Percentiles rank a stretch among this genome's conserved stretches.
These are phyloP conservation scores for Trichoderma oligosporum DNA, from an alignment of 2,329 filamentous ascomycete species.

Conservation along the genomic window DNA sequence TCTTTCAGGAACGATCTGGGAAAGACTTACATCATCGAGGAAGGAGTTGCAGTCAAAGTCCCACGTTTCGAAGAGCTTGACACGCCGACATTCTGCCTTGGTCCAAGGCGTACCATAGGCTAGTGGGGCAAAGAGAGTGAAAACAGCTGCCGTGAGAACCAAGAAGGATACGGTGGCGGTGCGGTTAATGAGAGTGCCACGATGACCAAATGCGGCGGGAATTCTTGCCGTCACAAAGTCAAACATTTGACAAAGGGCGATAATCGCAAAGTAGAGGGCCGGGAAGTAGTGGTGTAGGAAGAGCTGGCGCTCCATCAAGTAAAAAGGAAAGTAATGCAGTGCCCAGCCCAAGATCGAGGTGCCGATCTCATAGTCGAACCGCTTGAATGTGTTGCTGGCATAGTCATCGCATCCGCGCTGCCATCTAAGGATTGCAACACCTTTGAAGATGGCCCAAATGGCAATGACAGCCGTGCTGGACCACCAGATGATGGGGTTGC, in stretches of 20 bases:
- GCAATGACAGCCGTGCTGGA: slow-evolving; percentile 73
- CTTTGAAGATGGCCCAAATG: slow-evolving; percentile 81
- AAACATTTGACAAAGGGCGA: slow-evolving; percentile 82
- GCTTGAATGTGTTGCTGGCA: slow-evolving; percentile 75
- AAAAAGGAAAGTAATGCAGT: slow-evolving; percentile 99
- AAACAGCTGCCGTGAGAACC: slow-evolving; percentile 68
- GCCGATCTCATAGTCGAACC: slow-evolving; percentile 96
- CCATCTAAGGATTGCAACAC: slow-evolving; percentile 82
- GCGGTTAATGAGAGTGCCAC: slow-evolving; percentile 67
- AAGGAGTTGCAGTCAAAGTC: slow-evolving; percentile 99
- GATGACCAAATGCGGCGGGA: slow-evolving; percentile 60
- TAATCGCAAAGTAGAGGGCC: slow-evolving; percentile 89
- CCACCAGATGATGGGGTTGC: slow-evolving; percentile 96
- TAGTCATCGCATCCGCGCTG: slow-evolving; percentile 92
- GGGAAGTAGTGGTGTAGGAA: slow-evolving; percentile 99
- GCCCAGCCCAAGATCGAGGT: slow-evolving; percentile 89
- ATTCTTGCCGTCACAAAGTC: slow-evolving; percentile 80
- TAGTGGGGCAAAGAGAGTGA: slow-evolving; percentile 81
- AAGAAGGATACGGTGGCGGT: slow-evolving; percentile 71
- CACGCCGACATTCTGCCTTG: slow-evolving; percentile 74
- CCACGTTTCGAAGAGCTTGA: slow-evolving; percentile 86
- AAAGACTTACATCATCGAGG: slow-evolving; percentile 70
- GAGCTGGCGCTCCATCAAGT: slow-evolving; percentile 93
- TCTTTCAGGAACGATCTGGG: slow-evolving; percentile 36
- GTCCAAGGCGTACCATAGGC: slow-evolving; percentile 96